These are phyloP conservation scores for Didymella pomorum DNA, from an alignment of 2,329 filamentous ascomycete genomes.

Conservation along the genomic window DNA sequence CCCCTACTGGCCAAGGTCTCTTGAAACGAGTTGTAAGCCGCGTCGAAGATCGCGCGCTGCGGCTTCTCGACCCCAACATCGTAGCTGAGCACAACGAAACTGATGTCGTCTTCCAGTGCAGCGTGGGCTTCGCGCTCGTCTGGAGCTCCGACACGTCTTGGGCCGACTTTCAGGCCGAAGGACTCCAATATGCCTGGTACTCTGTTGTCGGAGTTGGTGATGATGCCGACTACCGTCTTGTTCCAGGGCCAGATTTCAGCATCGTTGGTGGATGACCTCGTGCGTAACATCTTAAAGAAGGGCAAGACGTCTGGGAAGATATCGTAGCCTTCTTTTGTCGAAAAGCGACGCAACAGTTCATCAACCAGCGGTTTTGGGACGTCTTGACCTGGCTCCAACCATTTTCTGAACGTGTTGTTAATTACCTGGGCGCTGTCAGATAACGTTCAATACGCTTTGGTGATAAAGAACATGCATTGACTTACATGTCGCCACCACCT, in stretches of 20 bases:
- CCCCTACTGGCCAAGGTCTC: constrained; percentile 38
- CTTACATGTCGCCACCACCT: constrained; percentile 69
- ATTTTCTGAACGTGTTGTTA: constrained; percentile 54
- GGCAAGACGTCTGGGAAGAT: constrained; percentile 58
- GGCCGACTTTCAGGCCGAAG: constrained; percentile 59
- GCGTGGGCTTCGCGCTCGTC: constrained; percentile 33
- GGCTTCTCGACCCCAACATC: constrained; percentile 70
- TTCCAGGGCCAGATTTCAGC: constrained; percentile 47
- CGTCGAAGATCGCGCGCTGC: constrained; percentile 62
- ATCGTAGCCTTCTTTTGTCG: constrained; percentile 62
- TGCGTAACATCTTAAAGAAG: constrained; percentile 55
- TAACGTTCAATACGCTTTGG: not conserved
- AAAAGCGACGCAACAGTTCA: constrained; percentile 62
- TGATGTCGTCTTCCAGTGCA: constrained; percentile 52
- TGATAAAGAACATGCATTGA: constrained; percentile 1
- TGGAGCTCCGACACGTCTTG: constrained; percentile 27
- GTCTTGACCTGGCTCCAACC: constrained; percentile 37
- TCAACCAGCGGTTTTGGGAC: constrained; percentile 59
- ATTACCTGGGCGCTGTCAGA: constrained; percentile 57
- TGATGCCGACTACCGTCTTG: constrained; percentile 61
- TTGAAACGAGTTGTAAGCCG: constrained; percentile 58
- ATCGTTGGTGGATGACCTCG: constrained; percentile 3
- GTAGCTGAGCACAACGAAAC: constrained; percentile 69
- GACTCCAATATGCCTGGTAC: constrained; percentile 63
- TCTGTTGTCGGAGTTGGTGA: constrained; percentile 71